Evolutionary conservation across 371 early-diverging fungal species (phyloP), one percentile per base, ranked within the genome.

Genomic region (Massospora cicadina): DNA sequence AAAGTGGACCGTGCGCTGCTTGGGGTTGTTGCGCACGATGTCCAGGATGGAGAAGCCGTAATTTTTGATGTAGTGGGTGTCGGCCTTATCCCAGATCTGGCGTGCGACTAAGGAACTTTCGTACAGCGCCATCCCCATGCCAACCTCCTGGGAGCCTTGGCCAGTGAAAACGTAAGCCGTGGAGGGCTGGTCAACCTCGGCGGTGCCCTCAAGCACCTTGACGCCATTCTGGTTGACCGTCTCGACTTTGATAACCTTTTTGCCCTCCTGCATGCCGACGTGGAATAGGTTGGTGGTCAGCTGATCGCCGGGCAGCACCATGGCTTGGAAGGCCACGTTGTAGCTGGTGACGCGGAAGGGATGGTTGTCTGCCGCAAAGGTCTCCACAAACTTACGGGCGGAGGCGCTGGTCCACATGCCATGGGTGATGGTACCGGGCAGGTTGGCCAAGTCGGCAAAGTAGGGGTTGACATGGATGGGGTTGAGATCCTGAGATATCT

Each of bases 381-480:
- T 82, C 75, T 95, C 96, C 63, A 95, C 92, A 74, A 93, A 90
- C 79, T 90, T 90, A 75, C 95, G 87, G 59, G 93, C 88, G 21
- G 93, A 85, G 21, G 96, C 96, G 64, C 84, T 82, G 65, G 95
- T 94, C 95, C 95, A 95, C 95, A 95, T 93, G 65, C 96, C 96
- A 73, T 95, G 96, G 27, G 96, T 95, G 69, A 95, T 94, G 33
- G 94, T 93, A 66, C 89, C 93, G 59, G 96, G 95, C 64, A 95
- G 82, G 59, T 81, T 80, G 63, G 93, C 93, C 32, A 91, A 75
- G 66, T 91, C 91, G 66, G 95, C 90, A 81, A 95, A 89, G 85
- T 91, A 93, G 61, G 90, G 87, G 83, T 91, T 93, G 73, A 89
- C 90, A 80, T 95, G 96, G 68, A 95, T 95, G 29, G 96, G 96